phyloP scores from a whole-genome alignment of 768 basidiomycete species.

The Lepiota venenata region DNA sequence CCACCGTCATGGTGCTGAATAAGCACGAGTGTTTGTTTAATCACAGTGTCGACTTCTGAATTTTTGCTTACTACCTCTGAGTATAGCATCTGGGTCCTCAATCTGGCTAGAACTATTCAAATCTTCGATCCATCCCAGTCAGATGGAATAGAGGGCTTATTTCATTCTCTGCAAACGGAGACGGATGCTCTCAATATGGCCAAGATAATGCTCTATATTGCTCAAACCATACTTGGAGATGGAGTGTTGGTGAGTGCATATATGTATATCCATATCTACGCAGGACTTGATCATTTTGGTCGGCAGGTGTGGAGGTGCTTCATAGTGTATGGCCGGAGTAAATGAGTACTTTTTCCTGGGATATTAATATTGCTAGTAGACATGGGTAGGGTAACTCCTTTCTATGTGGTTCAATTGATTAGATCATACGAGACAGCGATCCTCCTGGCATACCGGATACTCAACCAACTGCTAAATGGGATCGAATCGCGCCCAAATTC shows the following conservation, averaged over 20 bases:
- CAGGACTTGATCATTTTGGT: not conserved
- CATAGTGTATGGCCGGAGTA: not conserved
- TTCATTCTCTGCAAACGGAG: not conserved
- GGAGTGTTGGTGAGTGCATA: not conserved
- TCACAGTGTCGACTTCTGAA: too few relatives aligned
- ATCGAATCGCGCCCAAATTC: too few relatives aligned
- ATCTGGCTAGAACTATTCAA: not conserved
- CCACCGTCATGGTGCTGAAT: not conserved
- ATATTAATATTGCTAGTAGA: not conserved
- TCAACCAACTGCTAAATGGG: too few relatives aligned
- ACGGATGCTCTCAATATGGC: not conserved
- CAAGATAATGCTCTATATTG: not conserved
- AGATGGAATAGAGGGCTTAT: not conserved
- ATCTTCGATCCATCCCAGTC: too few relatives aligned
- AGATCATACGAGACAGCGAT: too few relatives aligned
- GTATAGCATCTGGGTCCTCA: not conserved
- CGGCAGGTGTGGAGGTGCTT: constrained; percentile 1
- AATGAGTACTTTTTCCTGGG: not conserved
- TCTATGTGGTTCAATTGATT: not conserved
- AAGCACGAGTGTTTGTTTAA: not conserved
- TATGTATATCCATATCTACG: not conserved
- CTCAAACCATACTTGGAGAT: not conserved
- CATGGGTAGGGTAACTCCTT: not conserved
- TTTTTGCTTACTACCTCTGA: too few relatives aligned
- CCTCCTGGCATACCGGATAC: too few relatives aligned